Percentiles rank a stretch among this genome's conserved stretches.
These are phyloP conservation scores for Volvariella surrecta DNA, from an alignment of 1,284 basidiomycete species.

Conservation along the genomic window DNA sequence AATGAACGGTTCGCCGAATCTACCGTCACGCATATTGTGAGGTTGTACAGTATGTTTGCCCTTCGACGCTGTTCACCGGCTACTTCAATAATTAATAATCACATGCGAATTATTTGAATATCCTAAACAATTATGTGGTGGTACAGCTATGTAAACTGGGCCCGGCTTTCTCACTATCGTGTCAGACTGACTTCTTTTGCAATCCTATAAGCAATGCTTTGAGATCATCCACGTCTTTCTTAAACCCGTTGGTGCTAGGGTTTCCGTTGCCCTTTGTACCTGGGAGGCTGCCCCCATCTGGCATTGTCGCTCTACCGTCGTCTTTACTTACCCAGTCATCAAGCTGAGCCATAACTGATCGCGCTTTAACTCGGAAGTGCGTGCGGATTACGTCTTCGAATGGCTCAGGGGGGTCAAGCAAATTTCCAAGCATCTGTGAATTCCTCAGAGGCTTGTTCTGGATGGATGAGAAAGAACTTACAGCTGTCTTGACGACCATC, in stretches of 20 bases:
- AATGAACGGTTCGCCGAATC: too few relatives aligned
- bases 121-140: too few relatives aligned
- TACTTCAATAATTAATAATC: too few relatives aligned
- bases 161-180: too few relatives aligned
- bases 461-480: slow-evolving; percentile 26
- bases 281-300: slow-evolving; percentile 42
- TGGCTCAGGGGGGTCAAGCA: slow-evolving; percentile 74
- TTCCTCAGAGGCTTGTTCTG: slow-evolving; percentile 4
- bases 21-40: too few relatives aligned
- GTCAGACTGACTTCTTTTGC: not conserved
- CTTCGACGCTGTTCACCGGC: too few relatives aligned
- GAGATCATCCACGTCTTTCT: slow-evolving; percentile 62
- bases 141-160: too few relatives aligned
- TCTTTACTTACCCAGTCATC: slow-evolving; percentile 71
- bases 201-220: slow-evolving; percentile 36
- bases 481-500: slow-evolving; percentile 83
- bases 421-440: slow-evolving; percentile 72
- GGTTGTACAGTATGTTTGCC: too few relatives aligned
- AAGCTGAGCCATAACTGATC: slow-evolving; percentile 62
- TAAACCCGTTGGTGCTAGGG: slow-evolving; percentile 35
- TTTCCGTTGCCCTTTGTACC: slow-evolving; percentile 28
- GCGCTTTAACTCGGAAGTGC: slow-evolving; percentile 83
- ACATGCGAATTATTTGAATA: too few relatives aligned
- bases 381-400: slow-evolving; percentile 81
- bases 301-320: slow-evolving; percentile 48